Evolutionary conservation across 2,329 filamentous ascomycete species (phyloP), one percentile per base, ranked within the genome.

Genomic region (Cladosporium austrohemisphaericum): DNA sequence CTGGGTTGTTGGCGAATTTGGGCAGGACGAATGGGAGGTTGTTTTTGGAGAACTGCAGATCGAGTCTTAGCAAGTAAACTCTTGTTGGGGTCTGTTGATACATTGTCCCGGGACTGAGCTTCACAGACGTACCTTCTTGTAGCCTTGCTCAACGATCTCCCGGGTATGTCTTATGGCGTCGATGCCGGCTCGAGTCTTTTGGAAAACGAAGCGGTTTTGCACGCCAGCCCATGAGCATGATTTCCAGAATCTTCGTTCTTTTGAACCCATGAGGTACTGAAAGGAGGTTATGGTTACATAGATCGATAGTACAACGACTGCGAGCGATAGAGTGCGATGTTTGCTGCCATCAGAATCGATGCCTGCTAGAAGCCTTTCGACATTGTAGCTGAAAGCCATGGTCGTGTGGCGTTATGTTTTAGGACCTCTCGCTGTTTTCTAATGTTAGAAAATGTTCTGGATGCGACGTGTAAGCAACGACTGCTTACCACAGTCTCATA

Each of bases 1-100:
- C 26, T 13, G 55, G 56, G 35, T 47, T 43, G 11, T 48, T 46
- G 26, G 41, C 54, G 37, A 58, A 58, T 16, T 60, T 56, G 2
- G 57, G 57, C 14, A 60, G 40, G n/a, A 57, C 46, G 38, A 58
- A 57, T 2, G 49, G 38, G 9, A 49, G 47, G 50, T 51, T 50
- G 13, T 44, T 35, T 26, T 50, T 55, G 16, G 53, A 52, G 36
- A 33, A 58, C 52, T 56, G 41, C 14, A 37, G 19, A n/a, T 23
- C 9, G 13, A 11, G 19, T 23, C 35, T n/a, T n/a, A n/a, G n/a
- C n/a, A n/a, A n/a, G n/a, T n/a, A n/a, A n/a, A n/a, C n/a, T n/a
- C n/a, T n/a, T n/a, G n/a, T n/a, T n/a, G n/a, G n/a, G n/a, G n/a
- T n/a, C n/a, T n/a, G n/a, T n/a, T n/a, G n/a, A n/a, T n/a, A n/a